These are phyloP conservation scores for Leishmania tarentolae DNA, from an alignment of 208 protist genomes.

Conservation along the genomic window DNA sequence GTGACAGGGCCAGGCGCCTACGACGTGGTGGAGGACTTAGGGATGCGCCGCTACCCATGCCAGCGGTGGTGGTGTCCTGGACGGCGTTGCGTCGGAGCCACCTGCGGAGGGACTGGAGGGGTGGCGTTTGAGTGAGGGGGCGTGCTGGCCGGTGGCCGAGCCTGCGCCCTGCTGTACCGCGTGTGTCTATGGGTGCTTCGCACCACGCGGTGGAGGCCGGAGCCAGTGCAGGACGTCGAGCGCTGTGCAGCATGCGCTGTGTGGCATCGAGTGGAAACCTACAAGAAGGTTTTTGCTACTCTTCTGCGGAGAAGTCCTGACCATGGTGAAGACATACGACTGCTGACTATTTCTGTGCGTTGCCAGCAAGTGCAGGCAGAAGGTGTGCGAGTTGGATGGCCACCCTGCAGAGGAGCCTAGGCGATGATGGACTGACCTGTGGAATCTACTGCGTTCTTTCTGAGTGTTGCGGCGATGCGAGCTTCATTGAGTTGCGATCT, in stretches of 20 bases:
- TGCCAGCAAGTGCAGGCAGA: background rate
- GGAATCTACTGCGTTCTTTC: slow-evolving; percentile 18
- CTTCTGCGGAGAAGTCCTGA: background rate
- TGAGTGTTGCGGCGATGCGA: slow-evolving; percentile 11
- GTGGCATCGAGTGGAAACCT: too few species aligned
- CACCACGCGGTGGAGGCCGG: background rate
- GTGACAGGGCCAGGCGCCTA: too few species aligned
- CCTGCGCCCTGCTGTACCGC: background rate
- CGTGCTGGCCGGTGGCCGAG: background rate
- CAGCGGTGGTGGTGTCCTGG: too few species aligned
- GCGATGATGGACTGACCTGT: slow-evolving; percentile 14
- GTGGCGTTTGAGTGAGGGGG: background rate
- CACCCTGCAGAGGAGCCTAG: background rate
- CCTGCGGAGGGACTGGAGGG: background rate
- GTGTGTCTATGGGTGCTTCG: background rate
- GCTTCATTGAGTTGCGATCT: slow-evolving; percentile 13
- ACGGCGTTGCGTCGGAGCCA: too few species aligned
- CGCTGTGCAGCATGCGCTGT: too few species aligned
- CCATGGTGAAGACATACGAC: background rate
- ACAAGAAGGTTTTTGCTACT: background rate
- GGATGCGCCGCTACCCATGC: too few species aligned
- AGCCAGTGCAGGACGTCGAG: background rate
- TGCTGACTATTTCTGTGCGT: background rate
- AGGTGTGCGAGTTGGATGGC: background rate
- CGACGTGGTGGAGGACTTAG: too few species aligned